Evolutionary conservation across 306 rosid species (phyloP).

Genomic region (Lathyrus tuberosus): DNA sequence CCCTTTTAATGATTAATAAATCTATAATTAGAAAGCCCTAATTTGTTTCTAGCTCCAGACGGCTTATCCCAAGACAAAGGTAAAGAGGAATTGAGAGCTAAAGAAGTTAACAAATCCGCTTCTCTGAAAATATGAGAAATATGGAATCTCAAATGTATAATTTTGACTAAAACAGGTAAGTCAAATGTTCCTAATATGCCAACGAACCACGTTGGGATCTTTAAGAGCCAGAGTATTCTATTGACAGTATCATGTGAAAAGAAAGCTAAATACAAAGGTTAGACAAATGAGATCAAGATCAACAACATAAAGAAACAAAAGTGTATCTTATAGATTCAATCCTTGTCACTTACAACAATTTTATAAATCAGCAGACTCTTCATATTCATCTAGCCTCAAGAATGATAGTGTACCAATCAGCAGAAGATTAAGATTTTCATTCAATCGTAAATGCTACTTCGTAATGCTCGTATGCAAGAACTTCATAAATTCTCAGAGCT

Average conservation of each 20-base stretch:
- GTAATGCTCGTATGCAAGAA: constrained; percentile 8
- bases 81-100: too few species aligned
- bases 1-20: too few species aligned
- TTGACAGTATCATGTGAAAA: constrained; percentile 18
- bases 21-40: too few species aligned
- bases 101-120: too few species aligned
- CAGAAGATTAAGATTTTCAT: constrained; percentile 29
- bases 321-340: constrained; percentile 24
- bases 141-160: too few species aligned
- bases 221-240: background rate
- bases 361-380: constrained; percentile 19
- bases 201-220: too few species aligned
- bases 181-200: too few species aligned
- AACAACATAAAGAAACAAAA: constrained; percentile 7
- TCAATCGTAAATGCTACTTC: constrained; percentile 9
- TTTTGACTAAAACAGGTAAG: too few species aligned
- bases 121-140: too few species aligned
- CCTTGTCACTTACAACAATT: constrained; percentile 3
- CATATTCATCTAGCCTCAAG: constrained; percentile 8
- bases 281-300: constrained; percentile 10
- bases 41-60: too few species aligned
- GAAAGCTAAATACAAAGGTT: constrained; percentile 7
- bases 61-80: too few species aligned
- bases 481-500: constrained; percentile 59
- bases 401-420: constrained; percentile 37